Percentiles rank a stretch among this genome's conserved stretches.
These are phyloP conservation scores for Chlorella sp. DNA, from an alignment of 139 green algal genomes.

Conservation along the genomic window DNA sequence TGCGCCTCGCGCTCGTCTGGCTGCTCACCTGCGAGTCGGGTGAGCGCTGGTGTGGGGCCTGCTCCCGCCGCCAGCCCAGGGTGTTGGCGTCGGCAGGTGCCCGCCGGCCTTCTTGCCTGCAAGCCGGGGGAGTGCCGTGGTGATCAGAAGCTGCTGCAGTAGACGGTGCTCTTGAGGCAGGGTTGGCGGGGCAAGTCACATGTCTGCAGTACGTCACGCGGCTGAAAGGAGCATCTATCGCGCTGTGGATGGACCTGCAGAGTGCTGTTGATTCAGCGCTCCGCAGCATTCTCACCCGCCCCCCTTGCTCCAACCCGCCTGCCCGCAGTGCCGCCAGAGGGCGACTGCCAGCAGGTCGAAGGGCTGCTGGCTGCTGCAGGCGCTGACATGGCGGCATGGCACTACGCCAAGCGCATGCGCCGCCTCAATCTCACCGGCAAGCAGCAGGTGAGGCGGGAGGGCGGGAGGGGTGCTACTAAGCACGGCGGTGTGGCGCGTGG, in stretches of 20 bases:
- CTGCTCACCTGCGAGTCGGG: conserved; percentile 72
- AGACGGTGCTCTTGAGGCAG: no score
- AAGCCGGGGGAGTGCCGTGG: no score
- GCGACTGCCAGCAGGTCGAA: conserved; percentile 27
- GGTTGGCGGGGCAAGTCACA: no score
- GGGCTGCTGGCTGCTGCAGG: conserved; percentile 37
- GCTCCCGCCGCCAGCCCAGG: neutral
- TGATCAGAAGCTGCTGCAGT: no score
- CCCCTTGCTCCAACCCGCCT: neutral
- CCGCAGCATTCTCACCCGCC: neutral
- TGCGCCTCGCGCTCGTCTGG: conserved; percentile 91
- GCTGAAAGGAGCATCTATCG: no score
- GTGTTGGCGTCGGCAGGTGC: neutral
- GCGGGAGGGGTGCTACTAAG: no score
- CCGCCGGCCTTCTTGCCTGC: no score
- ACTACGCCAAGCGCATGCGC: conserved; percentile 90
- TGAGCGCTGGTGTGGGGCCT: neutral
- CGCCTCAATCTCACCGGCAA: conserved; percentile 83
- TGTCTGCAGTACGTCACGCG: no score
- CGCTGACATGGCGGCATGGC: conserved; percentile 80
- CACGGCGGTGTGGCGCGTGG: no score
- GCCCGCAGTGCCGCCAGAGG: conserved; percentile 2
- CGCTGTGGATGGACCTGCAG: no score
- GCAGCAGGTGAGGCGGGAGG: neutral
- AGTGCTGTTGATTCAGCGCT: no score